Evolutionary conservation across 139 green algal species (phyloP).

Genomic region (Coccomyxa sp.): DNA sequence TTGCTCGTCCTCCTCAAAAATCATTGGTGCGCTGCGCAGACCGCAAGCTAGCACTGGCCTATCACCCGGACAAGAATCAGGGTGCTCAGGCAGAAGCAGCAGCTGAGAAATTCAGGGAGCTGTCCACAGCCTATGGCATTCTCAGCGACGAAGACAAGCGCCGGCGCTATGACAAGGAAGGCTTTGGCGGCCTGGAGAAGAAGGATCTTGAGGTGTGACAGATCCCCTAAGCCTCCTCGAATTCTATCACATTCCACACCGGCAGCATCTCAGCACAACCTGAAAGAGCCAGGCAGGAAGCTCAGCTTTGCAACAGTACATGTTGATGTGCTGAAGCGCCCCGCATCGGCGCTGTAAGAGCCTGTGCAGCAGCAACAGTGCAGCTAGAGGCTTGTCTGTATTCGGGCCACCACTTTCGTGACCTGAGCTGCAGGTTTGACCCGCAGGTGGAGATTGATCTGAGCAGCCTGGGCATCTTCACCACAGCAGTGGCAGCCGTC

Average conservation of each 20-base stretch:
- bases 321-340: no score
- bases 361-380: no score
- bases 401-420: no score
- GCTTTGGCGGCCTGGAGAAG: slow-evolving; percentile 1
- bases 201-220: background rate
- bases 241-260: no score
- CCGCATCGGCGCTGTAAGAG: no score
- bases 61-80: slow-evolving; percentile 2
- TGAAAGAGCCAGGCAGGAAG: no score
- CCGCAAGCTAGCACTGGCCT: background rate
- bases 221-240: no score
- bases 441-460: background rate
- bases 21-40: background rate
- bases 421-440: no score
- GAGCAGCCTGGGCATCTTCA: background rate
- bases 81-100: background rate
- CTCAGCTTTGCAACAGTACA: no score
- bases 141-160: background rate
- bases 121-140: background rate
- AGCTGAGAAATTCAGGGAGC: background rate
- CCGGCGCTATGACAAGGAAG: background rate
- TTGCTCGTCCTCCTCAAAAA: background rate
- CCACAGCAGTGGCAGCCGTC: background rate
- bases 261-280: no score
- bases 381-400: no score